A percentile compares a stretch with the other conserved stretches of the same genome.
Evolutionary conservation across 768 basidiomycete species (phyloP).

Genomic region (Russula foetens): DNA sequence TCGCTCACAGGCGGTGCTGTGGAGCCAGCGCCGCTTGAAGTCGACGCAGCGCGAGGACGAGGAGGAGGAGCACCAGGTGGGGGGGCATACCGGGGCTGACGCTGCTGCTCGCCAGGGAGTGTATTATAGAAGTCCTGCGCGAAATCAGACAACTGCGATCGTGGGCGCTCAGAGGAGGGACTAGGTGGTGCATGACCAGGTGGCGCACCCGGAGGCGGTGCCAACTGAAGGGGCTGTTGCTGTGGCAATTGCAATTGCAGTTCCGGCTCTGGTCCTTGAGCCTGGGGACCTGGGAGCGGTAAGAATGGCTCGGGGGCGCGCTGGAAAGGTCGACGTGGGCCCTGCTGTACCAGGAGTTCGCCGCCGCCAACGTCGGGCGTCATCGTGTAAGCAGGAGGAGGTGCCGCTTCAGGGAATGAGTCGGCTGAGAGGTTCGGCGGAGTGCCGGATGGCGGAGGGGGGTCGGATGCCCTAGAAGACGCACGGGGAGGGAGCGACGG

Average conservation of each 20-base stretch:
- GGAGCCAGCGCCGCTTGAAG: slow-evolving; percentile 1
- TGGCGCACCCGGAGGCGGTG: slow-evolving; percentile 19
- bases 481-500: slow-evolving; percentile 5
- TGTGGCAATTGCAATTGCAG: neutral
- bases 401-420: slow-evolving; percentile 43
- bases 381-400: slow-evolving; percentile 68
- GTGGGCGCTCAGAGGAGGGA: neutral
- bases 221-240: slow-evolving; percentile 8
- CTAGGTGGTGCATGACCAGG: too few relatives aligned
- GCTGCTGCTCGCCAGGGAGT: neutral
- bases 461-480: neutral
- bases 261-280: neutral
- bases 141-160: slow-evolving; percentile 41
- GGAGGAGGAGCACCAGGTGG: slow-evolving; percentile 26
- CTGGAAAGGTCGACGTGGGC: slow-evolving; percentile 59
- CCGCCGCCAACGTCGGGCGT: slow-evolving; percentile 44
- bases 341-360: slow-evolving; percentile 54
- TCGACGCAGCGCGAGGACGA: slow-evolving; percentile 12
- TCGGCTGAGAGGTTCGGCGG: neutral
- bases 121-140: slow-evolving; percentile 54
- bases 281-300: neutral
- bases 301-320: slow-evolving; percentile 24
- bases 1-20: slow-evolving; percentile 33
- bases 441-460: neutral
- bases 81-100: slow-evolving; percentile 26